These are phyloP conservation scores for Boletus semigastroideus DNA, from an alignment of 1,284 basidiomycete species.

Conservation along the genomic window DNA sequence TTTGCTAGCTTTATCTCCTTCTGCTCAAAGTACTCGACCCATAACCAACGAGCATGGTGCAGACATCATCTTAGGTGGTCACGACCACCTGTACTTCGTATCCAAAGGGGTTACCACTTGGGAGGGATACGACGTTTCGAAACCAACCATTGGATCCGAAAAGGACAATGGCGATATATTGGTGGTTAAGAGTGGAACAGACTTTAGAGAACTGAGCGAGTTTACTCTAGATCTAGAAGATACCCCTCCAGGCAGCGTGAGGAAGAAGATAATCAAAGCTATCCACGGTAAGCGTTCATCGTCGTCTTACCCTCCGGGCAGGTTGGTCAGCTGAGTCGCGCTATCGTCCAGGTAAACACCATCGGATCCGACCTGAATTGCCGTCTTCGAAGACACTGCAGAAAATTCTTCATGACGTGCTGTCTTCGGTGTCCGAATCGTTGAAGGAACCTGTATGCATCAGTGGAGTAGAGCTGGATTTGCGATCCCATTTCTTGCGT, in stretches of 20 bases:
- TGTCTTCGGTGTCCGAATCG: slow-evolving; percentile 71
- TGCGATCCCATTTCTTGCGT: slow-evolving; percentile 75
- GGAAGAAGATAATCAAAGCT: slow-evolving; percentile 63
- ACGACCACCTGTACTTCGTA: slow-evolving; percentile 87
- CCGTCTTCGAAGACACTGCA: slow-evolving; percentile 60
- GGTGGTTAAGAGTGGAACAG: slow-evolving; percentile 85
- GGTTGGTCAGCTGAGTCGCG: not conserved
- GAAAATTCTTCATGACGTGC: slow-evolving; percentile 61
- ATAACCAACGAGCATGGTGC: slow-evolving; percentile 69
- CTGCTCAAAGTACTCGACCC: slow-evolving; percentile 44
- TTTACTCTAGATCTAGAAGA: slow-evolving; percentile 64
- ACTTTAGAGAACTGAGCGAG: slow-evolving; percentile 87
- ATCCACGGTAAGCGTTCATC: slow-evolving; percentile 51
- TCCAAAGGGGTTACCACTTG: slow-evolving; percentile 74
- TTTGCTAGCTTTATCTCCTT: slow-evolving; percentile 58
- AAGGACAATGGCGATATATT: slow-evolving; percentile 72
- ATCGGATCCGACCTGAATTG: slow-evolving; percentile 59
- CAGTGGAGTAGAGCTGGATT: slow-evolving; percentile 68
- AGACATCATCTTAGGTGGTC: slow-evolving; percentile 86
- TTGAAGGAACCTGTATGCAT: slow-evolving; percentile 76
- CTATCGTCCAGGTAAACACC: slow-evolving; percentile 55
- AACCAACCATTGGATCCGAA: slow-evolving; percentile 68
- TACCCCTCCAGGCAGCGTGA: slow-evolving; percentile 61
- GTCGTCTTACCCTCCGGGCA: not conserved
- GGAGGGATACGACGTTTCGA: slow-evolving; percentile 65